Base-by-base conservation (phyloP, 495 filamentous ascomycete species). In the Chaetomium fimeti region DNA sequence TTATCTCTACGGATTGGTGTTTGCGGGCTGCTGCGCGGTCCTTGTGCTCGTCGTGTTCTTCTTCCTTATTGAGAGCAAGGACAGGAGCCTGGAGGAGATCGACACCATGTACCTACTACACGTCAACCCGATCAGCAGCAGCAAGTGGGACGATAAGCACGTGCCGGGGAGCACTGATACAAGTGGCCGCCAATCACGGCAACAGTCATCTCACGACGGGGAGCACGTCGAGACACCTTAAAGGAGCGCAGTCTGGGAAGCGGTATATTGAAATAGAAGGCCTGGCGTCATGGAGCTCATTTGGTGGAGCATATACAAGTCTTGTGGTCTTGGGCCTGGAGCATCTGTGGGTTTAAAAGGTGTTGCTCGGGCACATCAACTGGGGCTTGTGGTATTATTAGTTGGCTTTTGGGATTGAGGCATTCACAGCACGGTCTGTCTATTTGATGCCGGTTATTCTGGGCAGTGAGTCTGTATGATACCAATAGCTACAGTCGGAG, bases 1-100 rank as follows among this genome's bases (percentile, higher is more conserved):
- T 72, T 95, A 90, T 74, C 82, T 82, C 60, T 95, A 94, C 75
- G 91, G 92, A 16, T 88, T 93, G 72, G 85, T 96, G 62, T 95
- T 96, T 72, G 90, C 88, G 2, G 86, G 78, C 2, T 92, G 88
- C 80, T 88, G 83, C 69, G 81, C 87, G 60, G 79, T 79, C 11
- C 87, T 85, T n/a, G 81, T 87, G 20, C 65, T 88, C n/a, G 80
- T 92, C 60, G 88, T 92, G 54, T 96, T 89, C 78, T 91, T 95
- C 81, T 95, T 85, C 70, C 61, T 84, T 25, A 81, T 84, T 18
- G 81, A 84, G 74, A 82, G 80, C 69, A 84, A 84, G 72, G 83
- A 84, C 65, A 77, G 83, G 18, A 75, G 71, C 38, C 63, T 84
- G 16, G 82, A 84, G 69, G 79, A 84, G 74, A 85, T 93, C 65